A percentile compares a stretch with the other conserved stretches of the same genome.
These are phyloP conservation scores for Austroboletus festivus DNA, from an alignment of 768 basidiomycete genomes.

Conservation along the genomic window DNA sequence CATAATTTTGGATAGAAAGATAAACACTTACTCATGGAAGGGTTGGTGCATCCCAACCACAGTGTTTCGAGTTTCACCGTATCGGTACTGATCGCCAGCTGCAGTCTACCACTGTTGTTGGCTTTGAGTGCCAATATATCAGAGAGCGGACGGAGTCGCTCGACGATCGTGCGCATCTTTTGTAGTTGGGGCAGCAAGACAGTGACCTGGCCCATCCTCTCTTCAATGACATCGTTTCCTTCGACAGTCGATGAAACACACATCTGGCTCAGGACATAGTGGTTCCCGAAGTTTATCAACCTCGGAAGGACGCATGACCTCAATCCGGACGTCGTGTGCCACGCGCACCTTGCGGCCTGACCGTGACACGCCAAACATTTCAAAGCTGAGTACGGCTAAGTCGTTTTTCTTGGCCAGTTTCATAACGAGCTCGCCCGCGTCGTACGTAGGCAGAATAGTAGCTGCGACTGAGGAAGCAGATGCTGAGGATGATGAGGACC, in stretches of 20 bases:
- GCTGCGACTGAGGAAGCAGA: slow-evolving; percentile 35
- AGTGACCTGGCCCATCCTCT: slow-evolving; percentile 52
- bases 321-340: slow-evolving; percentile 78
- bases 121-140: slow-evolving; percentile 67
- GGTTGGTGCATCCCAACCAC: slow-evolving; percentile 73
- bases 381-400: slow-evolving; percentile 72
- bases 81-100: slow-evolving; percentile 59
- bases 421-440: slow-evolving; percentile 68
- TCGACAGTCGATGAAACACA: slow-evolving; percentile 36
- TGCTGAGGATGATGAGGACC: slow-evolving; percentile 54
- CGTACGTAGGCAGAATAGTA: slow-evolving; percentile 35
- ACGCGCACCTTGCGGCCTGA: slow-evolving; percentile 63
- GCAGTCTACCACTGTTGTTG: slow-evolving; percentile 57
- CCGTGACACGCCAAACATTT: slow-evolving; percentile 64
- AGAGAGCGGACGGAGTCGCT: slow-evolving; percentile 68
- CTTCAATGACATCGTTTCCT: slow-evolving; percentile 3
- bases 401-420: slow-evolving; percentile 87
- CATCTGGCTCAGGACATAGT: slow-evolving; percentile 83
- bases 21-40: slow-evolving; percentile 43
- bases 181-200: slow-evolving; percentile 72
- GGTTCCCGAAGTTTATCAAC: slow-evolving; percentile 74
- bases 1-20: neutral
- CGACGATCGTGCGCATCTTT: slow-evolving; percentile 75
- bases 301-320: slow-evolving; percentile 74
- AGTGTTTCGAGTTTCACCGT: slow-evolving; percentile 74